These are phyloP conservation scores for Begonia masoniana DNA, from an alignment of 306 rosid genomes.

Conservation along the genomic window DNA sequence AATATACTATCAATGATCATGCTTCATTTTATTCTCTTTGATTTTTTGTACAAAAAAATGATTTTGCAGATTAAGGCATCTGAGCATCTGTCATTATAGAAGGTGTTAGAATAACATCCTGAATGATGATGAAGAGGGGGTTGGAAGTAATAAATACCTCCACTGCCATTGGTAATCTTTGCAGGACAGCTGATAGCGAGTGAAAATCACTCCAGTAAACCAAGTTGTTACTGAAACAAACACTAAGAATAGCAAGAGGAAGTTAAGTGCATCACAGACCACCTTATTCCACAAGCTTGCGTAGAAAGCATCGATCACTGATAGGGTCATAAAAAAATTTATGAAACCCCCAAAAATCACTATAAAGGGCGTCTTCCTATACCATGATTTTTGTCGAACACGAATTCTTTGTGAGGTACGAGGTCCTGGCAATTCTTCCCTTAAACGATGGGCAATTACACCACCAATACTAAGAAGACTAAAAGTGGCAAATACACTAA, in stretches of 20 bases:
- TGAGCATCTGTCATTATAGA: too few relatives aligned
- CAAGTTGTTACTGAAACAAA: not conserved
- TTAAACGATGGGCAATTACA: too few relatives aligned
- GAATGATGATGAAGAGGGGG: too few relatives aligned
- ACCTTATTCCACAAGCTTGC: slow-evolving; percentile 19
- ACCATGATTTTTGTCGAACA: slow-evolving; percentile 10
- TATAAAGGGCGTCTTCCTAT: slow-evolving; percentile 11
- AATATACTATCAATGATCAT: too few relatives aligned
- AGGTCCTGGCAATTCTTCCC: not conserved
- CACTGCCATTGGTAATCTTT: slow-evolving; percentile 15
- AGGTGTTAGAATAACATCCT: too few relatives aligned
- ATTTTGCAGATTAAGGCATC: too few relatives aligned
- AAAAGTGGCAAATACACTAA: too few relatives aligned
- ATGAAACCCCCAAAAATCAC: slow-evolving; percentile 11
- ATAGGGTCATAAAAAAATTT: slow-evolving; percentile 3
- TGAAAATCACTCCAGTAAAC: not conserved
- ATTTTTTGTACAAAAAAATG: too few relatives aligned
- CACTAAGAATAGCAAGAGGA: slow-evolving; percentile 5
- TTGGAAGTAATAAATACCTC: slow-evolving; percentile 7
- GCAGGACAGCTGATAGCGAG: slow-evolving; percentile 3
- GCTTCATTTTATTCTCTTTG: too few relatives aligned
- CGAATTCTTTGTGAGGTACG: not conserved
- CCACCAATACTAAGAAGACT: too few relatives aligned
- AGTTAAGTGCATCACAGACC: slow-evolving; percentile 13
- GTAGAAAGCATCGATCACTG: slow-evolving; percentile 13